Evolutionary conservation across 345 rosid genomes (phyloP).

Genomic region (Cardamine resedifolia): DNA sequence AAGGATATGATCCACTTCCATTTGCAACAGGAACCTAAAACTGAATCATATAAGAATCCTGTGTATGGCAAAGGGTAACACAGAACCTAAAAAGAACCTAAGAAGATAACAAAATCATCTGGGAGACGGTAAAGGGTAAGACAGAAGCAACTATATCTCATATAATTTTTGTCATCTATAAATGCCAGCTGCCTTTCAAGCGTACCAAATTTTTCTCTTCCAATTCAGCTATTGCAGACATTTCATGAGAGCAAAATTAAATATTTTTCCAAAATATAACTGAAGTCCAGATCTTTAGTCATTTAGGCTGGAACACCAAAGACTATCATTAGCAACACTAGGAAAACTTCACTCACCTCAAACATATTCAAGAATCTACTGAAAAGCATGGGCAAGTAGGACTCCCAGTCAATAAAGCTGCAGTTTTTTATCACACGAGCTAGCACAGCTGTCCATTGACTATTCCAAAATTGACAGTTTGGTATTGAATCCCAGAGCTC

Average conservation of each 20-base stretch:
- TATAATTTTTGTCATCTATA: constrained; percentile 3
- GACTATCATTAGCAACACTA: constrained; percentile 27
- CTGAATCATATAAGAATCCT: constrained; percentile 22
- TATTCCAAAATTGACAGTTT: constrained; percentile 96
- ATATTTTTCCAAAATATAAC: background rate
- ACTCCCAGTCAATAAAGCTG: constrained; percentile 74
- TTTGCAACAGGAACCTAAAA: constrained; percentile 96
- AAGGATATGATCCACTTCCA: constrained; percentile 94
- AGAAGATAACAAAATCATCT: constrained; percentile 15
- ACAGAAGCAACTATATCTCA: constrained; percentile 10
- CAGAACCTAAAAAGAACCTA: no score
- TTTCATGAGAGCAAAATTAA: constrained; percentile 2
- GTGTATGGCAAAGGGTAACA: no score
- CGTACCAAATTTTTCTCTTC: background rate
- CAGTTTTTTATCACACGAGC: constrained; percentile 88
- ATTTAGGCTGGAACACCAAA: constrained; percentile 14
- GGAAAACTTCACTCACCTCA: constrained; percentile 69
- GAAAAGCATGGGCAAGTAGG: constrained; percentile 72
- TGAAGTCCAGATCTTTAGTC: background rate
- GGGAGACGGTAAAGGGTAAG: background rate
- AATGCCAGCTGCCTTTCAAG: constrained; percentile 7
- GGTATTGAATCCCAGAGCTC: constrained; percentile 90
- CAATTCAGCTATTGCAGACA: constrained; percentile 16
- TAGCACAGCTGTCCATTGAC: constrained; percentile 89
- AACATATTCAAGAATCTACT: constrained; percentile 87